These are phyloP conservation scores for Cydonia oblonga DNA, from an alignment of 331 rosid genomes.

Conservation along the genomic window DNA sequence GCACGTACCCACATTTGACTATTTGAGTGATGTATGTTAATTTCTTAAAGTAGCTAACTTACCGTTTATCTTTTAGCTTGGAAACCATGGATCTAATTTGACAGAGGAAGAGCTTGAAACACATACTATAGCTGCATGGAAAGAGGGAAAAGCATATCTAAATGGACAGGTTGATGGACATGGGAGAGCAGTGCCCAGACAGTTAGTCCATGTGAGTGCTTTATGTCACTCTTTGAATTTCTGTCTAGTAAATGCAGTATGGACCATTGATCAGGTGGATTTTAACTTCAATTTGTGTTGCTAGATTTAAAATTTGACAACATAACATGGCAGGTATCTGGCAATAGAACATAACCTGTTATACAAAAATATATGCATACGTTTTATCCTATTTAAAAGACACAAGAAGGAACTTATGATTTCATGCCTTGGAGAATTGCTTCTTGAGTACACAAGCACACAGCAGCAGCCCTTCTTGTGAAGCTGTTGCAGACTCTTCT, in stretches of 20 bases:
- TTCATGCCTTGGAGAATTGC: not conserved
- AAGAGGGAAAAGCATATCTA: slow-evolving; percentile 73
- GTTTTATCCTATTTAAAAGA: not conserved
- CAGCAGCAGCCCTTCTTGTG: not conserved
- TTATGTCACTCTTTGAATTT: not conserved
- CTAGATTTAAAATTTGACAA: not conserved
- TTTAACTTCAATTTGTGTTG: not conserved
- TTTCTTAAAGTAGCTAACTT: slow-evolving; percentile 12
- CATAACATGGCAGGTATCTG: not conserved
- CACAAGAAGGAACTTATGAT: not conserved
- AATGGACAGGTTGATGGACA: slow-evolving; percentile 50
- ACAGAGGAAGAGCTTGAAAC: slow-evolving; percentile 99
- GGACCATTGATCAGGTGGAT: not conserved
- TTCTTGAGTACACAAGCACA: no score
- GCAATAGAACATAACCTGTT: not conserved
- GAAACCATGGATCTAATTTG: slow-evolving; percentile 88
- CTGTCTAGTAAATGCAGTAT: not conserved
- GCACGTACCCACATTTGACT: not conserved
- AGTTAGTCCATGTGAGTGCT: slow-evolving; percentile 60
- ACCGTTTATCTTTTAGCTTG: slow-evolving; percentile 49
- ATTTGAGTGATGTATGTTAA: slow-evolving; percentile 2
- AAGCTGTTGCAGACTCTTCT: not conserved
- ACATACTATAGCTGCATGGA: slow-evolving; percentile 98
- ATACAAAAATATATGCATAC: not conserved
- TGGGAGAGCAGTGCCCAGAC: slow-evolving; percentile 51